Conservation (phyloP, 805 yeast species). For the Saturnispora diversa region DNA sequence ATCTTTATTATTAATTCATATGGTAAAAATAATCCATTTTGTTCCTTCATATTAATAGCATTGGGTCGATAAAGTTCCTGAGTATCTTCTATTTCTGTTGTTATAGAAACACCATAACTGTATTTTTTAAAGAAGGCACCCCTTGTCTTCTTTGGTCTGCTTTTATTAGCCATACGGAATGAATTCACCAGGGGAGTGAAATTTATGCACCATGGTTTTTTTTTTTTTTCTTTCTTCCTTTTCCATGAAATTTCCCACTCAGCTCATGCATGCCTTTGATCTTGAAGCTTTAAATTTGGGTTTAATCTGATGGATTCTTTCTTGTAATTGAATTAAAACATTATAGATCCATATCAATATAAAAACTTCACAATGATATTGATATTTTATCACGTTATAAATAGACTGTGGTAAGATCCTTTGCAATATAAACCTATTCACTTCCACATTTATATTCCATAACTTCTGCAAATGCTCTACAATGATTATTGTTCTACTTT, state of each 20-base stretch:
- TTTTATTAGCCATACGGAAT: conserved; percentile 68
- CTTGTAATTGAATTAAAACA: too few relatives aligned
- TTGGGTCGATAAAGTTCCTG: conserved; percentile 12
- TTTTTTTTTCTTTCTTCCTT: neutral
- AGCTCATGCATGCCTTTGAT: too few relatives aligned
- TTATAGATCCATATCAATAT: neutral
- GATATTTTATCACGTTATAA: neutral
- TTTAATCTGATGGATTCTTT: too few relatives aligned
- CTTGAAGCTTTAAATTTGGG: neutral
- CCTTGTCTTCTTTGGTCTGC: conserved; percentile 75
- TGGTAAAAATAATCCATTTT: conserved; percentile 31
- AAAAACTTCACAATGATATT: neutral
- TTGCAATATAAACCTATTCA: neutral
- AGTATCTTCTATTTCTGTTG: conserved; percentile 7
- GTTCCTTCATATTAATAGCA: neutral
- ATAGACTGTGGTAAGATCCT: neutral
- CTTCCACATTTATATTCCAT: neutral
- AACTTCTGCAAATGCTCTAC: conserved; percentile 4
- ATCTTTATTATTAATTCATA: conserved; percentile 41
- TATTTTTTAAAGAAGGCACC: conserved; percentile 70
- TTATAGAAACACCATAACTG: conserved; percentile 38
- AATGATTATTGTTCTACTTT: neutral
- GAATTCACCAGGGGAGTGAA: neutral
- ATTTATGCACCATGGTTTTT: neutral
- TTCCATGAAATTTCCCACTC: neutral